A percentile compares a stretch with the other conserved stretches of the same genome.
These are phyloP conservation scores for Lasiosphaeria hispida DNA, from an alignment of 495 filamentous ascomycete species.

Conservation along the genomic window DNA sequence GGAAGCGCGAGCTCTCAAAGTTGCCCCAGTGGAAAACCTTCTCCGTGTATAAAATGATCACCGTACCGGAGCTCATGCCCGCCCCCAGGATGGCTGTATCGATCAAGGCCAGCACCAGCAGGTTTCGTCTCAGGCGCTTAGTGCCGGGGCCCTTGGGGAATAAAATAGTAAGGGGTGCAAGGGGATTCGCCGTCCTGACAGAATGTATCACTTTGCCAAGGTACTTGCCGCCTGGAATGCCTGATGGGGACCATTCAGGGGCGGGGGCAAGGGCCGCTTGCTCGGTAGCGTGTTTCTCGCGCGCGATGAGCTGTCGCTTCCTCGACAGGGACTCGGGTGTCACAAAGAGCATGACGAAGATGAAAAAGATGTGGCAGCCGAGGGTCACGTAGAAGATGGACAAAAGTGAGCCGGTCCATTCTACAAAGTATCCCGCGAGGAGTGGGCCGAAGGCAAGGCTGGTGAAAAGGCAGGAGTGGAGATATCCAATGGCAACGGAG, in stretches of 20 bases:
- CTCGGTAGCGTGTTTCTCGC: constrained; percentile 57
- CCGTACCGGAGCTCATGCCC: constrained; percentile 72
- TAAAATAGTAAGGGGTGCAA: constrained; percentile 76
- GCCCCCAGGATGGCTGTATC: constrained; percentile 78
- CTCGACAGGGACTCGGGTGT: constrained; percentile 80
- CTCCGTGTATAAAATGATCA: constrained; percentile 77
- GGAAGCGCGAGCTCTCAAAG: constrained; percentile 71
- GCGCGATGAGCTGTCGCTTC: constrained; percentile 63
- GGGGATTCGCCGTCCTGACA: constrained; percentile 50
- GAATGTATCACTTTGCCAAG: constrained; percentile 17
- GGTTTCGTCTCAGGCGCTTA: constrained; percentile 67
- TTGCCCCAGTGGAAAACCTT: constrained; percentile 79
- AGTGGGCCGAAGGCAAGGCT: constrained; percentile 84
- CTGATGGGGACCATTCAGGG: constrained; percentile 11
- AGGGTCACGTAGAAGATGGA: constrained; percentile 77
- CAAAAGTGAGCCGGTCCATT: constrained; percentile 63
- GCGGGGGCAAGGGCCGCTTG: constrained; percentile 14
- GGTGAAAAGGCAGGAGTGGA: constrained; percentile 82
- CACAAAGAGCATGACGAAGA: constrained; percentile 62
- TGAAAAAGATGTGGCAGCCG: constrained; percentile 66
- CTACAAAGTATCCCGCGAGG: constrained; percentile 72
- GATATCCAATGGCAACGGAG: constrained; percentile 82
- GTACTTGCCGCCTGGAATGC: constrained; percentile 18
- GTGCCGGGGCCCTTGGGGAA: constrained; percentile 64
- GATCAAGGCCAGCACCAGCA: constrained; percentile 73